A percentile compares a stretch with the other conserved stretches of the same genome.
These are phyloP conservation scores for Grifola frondosa DNA, from an alignment of 1,284 basidiomycete genomes.

Conservation along the genomic window DNA sequence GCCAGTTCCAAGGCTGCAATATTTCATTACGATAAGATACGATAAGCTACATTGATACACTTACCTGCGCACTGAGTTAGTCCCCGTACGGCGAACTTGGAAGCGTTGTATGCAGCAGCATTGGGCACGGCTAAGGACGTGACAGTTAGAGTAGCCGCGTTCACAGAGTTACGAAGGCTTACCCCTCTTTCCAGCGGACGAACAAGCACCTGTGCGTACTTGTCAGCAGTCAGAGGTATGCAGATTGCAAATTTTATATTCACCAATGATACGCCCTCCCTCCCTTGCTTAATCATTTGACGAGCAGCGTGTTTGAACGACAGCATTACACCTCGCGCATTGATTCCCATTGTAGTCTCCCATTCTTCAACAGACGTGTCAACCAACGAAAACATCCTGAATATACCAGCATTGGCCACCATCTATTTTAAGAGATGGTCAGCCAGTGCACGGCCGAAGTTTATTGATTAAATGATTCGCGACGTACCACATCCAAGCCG, in stretches of 20 bases:
- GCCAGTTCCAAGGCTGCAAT: constrained; percentile 19
- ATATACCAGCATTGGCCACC: constrained; percentile 30
- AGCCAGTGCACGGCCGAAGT: background rate
- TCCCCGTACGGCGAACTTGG: constrained; percentile 36
- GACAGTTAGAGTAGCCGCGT: background rate
- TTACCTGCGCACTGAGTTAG: constrained; percentile 33
- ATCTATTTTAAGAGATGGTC: constrained; percentile 26
- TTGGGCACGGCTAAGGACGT: constrained; percentile 11
- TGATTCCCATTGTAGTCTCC: constrained; percentile 26
- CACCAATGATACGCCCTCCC: constrained; percentile 33
- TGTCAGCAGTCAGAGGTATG: background rate
- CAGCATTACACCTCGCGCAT: constrained; percentile 31
- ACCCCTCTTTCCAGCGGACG: constrained; percentile 23
- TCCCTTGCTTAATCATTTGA: constrained; percentile 29
- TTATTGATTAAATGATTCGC: background rate
- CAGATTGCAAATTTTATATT: background rate
- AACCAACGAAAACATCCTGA: constrained; percentile 11
- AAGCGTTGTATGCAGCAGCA: constrained; percentile 22
- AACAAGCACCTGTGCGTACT: constrained; percentile 19
- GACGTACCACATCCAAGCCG: constrained; percentile 26
- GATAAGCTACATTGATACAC: background rate
- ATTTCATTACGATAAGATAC: background rate
- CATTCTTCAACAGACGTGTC: constrained; percentile 18
- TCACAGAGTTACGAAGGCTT: background rate
- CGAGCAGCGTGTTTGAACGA: constrained; percentile 32